Conservation (phyloP, 163 green algal genomes). For the Chloromonas sp. region DNA sequence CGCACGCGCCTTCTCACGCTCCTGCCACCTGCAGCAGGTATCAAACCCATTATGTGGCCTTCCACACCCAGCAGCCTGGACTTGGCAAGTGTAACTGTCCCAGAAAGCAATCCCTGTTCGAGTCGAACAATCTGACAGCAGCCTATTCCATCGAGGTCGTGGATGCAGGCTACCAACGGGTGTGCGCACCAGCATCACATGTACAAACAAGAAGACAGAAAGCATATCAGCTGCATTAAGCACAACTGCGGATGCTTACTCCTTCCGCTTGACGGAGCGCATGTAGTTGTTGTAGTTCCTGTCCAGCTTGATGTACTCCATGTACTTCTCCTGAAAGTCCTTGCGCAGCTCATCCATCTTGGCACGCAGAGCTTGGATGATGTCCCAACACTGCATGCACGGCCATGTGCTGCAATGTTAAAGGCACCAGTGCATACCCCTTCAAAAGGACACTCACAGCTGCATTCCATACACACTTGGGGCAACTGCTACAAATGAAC, state of each 20-base stretch:
- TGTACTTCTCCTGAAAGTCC: slow-evolving; percentile 30
- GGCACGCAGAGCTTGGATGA: slow-evolving; percentile 21
- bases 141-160: too few relatives aligned
- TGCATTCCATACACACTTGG: neutral
- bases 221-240: neutral
- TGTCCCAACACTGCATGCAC: slow-evolving; percentile 27
- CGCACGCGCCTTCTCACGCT: slow-evolving; percentile 33
- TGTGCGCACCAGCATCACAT: neutral
- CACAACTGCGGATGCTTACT: slow-evolving; percentile 18
- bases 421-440: neutral
- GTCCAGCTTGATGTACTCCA: slow-evolving; percentile 41
- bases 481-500: neutral
- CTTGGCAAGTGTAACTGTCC: too few relatives aligned
- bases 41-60: too few relatives aligned
- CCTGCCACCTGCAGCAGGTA: slow-evolving; percentile 23
- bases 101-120: too few relatives aligned
- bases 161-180: neutral
- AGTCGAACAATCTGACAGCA: too few relatives aligned
- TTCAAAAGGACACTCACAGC: neutral
- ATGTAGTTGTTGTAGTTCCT: slow-evolving; percentile 29
- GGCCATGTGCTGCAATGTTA: neutral
- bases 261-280: slow-evolving; percentile 17
- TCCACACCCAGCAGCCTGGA: too few relatives aligned
- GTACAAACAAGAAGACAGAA: neutral
- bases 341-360: slow-evolving; percentile 40